Evolutionary conservation across 2,329 filamentous ascomycete species (phyloP).

Genomic region (Niveomyces coronatus): DNA sequence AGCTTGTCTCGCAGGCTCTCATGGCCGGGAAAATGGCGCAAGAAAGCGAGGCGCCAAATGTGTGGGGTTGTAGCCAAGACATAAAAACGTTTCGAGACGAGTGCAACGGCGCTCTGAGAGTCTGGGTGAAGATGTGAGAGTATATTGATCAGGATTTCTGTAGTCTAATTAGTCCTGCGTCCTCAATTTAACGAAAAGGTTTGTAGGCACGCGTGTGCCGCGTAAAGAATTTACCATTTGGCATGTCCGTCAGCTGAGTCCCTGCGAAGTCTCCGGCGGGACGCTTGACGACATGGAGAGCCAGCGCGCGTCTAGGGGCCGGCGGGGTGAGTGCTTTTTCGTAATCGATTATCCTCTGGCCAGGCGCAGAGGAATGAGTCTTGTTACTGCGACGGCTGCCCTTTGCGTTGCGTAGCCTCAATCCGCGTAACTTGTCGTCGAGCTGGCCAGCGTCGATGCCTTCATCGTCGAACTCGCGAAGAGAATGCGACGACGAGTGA

Average conservation of each 20-base stretch:
- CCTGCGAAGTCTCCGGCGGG: slow-evolving; percentile 27
- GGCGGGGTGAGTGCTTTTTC: slow-evolving; percentile 46
- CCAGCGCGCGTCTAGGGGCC: slow-evolving; percentile 36
- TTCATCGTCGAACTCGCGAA: slow-evolving; percentile 18
- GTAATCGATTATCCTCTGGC: slow-evolving; percentile 49
- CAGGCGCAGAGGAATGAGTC: slow-evolving; percentile 24
- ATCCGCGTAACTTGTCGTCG: slow-evolving; percentile 39
- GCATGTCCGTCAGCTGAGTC: slow-evolving; percentile 48
- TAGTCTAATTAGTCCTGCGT: slow-evolving; percentile 1
- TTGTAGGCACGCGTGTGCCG: neutral
- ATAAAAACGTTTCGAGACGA: slow-evolving; percentile 84
- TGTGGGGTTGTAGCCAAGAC: slow-evolving; percentile 80
- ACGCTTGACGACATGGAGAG: slow-evolving; percentile 47
- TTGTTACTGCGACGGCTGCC: slow-evolving; percentile 13
- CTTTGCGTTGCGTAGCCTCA: slow-evolving; percentile 32
- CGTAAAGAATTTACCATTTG: slow-evolving; percentile 59
- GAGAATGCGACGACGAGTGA: slow-evolving; percentile 25
- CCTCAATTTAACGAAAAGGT: neutral
- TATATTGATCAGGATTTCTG: slow-evolving; percentile 87
- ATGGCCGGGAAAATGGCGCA: slow-evolving; percentile 78
- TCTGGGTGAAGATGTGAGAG: slow-evolving; percentile 82
- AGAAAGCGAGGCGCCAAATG: slow-evolving; percentile 87
- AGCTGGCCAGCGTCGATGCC: slow-evolving; percentile 31
- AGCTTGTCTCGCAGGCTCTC: slow-evolving; percentile 26
- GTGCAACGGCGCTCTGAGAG: slow-evolving; percentile 69